Conservation (phyloP, 345 rosid genomes). For the Conringia planisiliqua region DNA sequence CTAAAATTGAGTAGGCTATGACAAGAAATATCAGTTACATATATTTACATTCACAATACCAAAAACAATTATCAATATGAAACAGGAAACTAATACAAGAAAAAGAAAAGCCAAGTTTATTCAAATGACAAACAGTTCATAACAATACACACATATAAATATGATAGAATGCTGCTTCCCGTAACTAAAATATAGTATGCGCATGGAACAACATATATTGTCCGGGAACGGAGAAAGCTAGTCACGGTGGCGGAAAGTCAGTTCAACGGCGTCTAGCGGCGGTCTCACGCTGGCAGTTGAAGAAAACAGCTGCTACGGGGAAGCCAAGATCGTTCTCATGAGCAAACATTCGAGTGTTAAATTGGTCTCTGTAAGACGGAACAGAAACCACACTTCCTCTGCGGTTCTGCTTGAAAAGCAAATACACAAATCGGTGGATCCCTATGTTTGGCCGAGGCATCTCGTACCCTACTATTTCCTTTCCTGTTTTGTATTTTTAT, state of each 20-base stretch:
- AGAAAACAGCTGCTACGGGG: slow-evolving; percentile 89
- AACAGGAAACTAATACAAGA: neutral
- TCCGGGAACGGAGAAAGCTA: neutral
- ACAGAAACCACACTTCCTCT: slow-evolving; percentile 46
- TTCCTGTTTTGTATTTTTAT: slow-evolving; percentile 42
- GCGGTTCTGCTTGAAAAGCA: slow-evolving; percentile 72
- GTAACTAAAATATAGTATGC: neutral
- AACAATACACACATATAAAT: neutral
- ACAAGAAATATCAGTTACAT: neutral
- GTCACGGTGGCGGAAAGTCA: neutral
- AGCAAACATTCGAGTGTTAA: slow-evolving; percentile 69
- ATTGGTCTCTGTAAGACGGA: slow-evolving; percentile 65
- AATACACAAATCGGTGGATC: slow-evolving; percentile 84
- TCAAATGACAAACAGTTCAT: slow-evolving; percentile 19
- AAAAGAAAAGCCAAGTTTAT: slow-evolving; percentile 4
- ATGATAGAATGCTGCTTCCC: neutral
- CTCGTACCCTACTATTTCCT: slow-evolving; percentile 71
- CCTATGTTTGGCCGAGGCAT: slow-evolving; percentile 96
- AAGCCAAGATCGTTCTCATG: slow-evolving; percentile 69
- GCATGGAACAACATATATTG: slow-evolving; percentile 13
- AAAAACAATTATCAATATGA: neutral
- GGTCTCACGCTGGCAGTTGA: slow-evolving; percentile 90
- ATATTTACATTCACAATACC: neutral
- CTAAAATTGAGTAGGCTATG: neutral
- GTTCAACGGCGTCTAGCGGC: slow-evolving; percentile 90